These are phyloP conservation scores for Pyrenophora graminea DNA, from an alignment of 2,329 filamentous ascomycete genomes.

Conservation along the genomic window DNA sequence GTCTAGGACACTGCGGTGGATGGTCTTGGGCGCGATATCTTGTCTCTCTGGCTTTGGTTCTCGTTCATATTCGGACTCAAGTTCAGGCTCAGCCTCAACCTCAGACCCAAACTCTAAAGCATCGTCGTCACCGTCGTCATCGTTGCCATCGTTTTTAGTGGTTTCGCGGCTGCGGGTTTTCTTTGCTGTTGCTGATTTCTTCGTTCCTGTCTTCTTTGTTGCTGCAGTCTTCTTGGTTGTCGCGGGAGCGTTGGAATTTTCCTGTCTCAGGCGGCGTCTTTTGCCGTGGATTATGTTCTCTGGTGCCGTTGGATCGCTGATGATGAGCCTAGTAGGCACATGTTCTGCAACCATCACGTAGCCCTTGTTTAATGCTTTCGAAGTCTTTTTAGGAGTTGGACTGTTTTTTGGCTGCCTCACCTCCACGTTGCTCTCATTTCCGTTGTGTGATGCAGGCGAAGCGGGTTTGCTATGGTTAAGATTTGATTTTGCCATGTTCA, in stretches of 20 bases:
- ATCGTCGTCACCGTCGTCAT: background rate
- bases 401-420: background rate
- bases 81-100: background rate
- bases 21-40: background rate
- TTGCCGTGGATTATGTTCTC: conserved; percentile 1
- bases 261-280: background rate
- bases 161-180: background rate
- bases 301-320: background rate
- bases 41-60: background rate
- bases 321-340: background rate
- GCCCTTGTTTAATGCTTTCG: background rate
- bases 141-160: background rate
- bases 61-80: background rate
- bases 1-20: background rate
- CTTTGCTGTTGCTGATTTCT: background rate
- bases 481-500: background rate
- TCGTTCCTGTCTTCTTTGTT: background rate
- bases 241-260: background rate
- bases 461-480: background rate
- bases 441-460: background rate
- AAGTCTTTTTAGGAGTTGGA: background rate
- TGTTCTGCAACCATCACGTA: background rate
- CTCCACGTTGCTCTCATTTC: background rate
- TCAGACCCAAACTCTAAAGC: background rate
- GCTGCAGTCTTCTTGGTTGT: background rate